A percentile compares a stretch with the other conserved stretches of the same genome.
These are phyloP conservation scores for Diutina catenulata DNA, from an alignment of 1,139 yeast genomes.

Conservation along the genomic window DNA sequence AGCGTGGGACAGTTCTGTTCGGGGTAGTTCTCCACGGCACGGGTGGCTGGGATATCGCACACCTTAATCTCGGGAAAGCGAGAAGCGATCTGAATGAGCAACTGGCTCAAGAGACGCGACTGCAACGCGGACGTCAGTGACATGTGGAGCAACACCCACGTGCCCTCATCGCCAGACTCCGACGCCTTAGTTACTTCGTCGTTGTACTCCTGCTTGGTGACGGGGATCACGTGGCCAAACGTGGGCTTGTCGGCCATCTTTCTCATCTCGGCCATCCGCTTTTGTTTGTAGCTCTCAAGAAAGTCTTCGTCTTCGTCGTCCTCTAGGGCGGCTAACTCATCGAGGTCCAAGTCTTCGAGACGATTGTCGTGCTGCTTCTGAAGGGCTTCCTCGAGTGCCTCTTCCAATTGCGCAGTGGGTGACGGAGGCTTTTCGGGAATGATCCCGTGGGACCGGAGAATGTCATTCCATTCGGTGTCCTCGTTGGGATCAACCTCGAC, in stretches of 20 bases:
- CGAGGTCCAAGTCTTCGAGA: constrained; percentile 61
- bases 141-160: constrained; percentile 67
- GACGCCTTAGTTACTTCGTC: constrained; percentile 79
- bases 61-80: constrained; percentile 76
- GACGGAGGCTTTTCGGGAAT: constrained; percentile 90
- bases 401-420: constrained; percentile 78
- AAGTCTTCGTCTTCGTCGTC: constrained; percentile 78
- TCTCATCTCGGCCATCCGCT: constrained; percentile 64
- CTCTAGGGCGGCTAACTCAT: constrained; percentile 70
- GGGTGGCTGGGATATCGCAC: constrained; percentile 77
- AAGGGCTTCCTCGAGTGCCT: constrained; percentile 76
- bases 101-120: constrained; percentile 52
- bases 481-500: constrained; percentile 92
- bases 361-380: constrained; percentile 63
- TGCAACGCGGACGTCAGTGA: constrained; percentile 61
- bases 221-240: constrained; percentile 67
- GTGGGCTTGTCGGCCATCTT: constrained; percentile 47
- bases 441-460: constrained; percentile 76
- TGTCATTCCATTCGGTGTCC: constrained; percentile 98
- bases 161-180: constrained; percentile 12
- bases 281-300: constrained; percentile 58
- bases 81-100: constrained; percentile 39
- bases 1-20: constrained; percentile 85
- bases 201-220: constrained; percentile 80
- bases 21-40: constrained; percentile 90